These are phyloP conservation scores for Cicer yamashitae DNA, from an alignment of 306 rosid genomes.

Conservation along the genomic window DNA sequence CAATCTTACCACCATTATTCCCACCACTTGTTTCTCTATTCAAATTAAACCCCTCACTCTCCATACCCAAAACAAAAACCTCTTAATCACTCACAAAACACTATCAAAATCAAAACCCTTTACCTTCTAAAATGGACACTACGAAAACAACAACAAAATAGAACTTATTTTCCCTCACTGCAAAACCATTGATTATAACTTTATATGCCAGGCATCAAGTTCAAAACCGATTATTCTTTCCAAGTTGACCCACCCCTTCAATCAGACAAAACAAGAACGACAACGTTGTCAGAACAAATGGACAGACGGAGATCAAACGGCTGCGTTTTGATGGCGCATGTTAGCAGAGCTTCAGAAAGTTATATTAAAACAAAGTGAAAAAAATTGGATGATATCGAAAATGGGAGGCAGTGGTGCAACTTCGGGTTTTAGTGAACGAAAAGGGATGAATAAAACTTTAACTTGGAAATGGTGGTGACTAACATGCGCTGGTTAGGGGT, in stretches of 20 bases:
- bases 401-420: neutral
- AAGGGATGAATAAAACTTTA: neutral
- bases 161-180: slow-evolving; percentile 19
- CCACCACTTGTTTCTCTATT: slow-evolving; percentile 54
- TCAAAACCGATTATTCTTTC: neutral
- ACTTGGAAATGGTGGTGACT: neutral
- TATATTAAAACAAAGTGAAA: neutral
- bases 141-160: slow-evolving; percentile 35
- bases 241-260: neutral
- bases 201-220: neutral
- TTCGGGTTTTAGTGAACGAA: neutral
- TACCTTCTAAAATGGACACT: slow-evolving; percentile 5
- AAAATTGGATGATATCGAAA: neutral
- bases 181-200: slow-evolving; percentile 39
- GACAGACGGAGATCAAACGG: slow-evolving; percentile 16
- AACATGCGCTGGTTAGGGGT: slow-evolving; percentile 41
- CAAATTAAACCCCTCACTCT: slow-evolving; percentile 62
- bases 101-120: neutral
- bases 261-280: neutral
- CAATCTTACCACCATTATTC: slow-evolving; percentile 46
- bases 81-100: slow-evolving; percentile 20
- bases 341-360: slow-evolving; percentile 31
- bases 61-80: slow-evolving; percentile 50
- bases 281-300: neutral
- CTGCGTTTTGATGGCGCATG: slow-evolving; percentile 50